Conservation (phyloP, 306 rosid genomes). For the Geum urbanum region DNA sequence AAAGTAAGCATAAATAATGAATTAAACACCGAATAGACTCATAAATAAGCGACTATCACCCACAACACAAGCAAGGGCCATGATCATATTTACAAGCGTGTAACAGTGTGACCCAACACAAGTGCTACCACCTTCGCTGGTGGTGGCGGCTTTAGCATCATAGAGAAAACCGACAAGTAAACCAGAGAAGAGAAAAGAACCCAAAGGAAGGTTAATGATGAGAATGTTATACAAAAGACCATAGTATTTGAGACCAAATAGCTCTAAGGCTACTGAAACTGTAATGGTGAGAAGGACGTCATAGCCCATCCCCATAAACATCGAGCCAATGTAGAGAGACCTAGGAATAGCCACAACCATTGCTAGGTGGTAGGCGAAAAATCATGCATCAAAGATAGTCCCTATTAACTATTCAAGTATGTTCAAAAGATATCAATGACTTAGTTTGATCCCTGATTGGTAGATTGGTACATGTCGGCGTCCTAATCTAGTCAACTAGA, state of each 20-base stretch:
- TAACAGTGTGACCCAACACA: conserved; percentile 16
- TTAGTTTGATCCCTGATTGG: too few relatives aligned
- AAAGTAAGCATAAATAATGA: too few relatives aligned
- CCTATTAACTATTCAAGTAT: too few relatives aligned
- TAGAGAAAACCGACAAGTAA: conserved; percentile 12
- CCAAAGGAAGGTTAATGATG: conserved; percentile 16
- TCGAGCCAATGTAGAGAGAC: conserved; percentile 11
- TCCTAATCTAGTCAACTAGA: too few relatives aligned
- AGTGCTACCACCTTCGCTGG: conserved; percentile 1
- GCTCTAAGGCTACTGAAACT: conserved; percentile 14
- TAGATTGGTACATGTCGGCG: too few relatives aligned
- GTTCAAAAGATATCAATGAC: too few relatives aligned
- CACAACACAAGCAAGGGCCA: conserved; percentile 9
- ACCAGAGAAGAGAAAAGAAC: conserved; percentile 21
- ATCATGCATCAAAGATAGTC: too few relatives aligned
- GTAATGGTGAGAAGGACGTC: conserved; percentile 12
- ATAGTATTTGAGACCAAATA: conserved; percentile 18
- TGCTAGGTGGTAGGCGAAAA: background rate
- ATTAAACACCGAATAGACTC: too few relatives aligned
- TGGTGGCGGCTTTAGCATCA: background rate
- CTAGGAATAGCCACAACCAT: conserved; percentile 9
- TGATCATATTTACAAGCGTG: conserved; percentile 12
- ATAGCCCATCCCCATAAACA: conserved; percentile 1
- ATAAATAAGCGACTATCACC: too few relatives aligned
- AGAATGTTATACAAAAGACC: conserved; percentile 15